Conservation (phyloP, 2,329 filamentous ascomycete genomes). For the Aspergillus terreus region DNA sequence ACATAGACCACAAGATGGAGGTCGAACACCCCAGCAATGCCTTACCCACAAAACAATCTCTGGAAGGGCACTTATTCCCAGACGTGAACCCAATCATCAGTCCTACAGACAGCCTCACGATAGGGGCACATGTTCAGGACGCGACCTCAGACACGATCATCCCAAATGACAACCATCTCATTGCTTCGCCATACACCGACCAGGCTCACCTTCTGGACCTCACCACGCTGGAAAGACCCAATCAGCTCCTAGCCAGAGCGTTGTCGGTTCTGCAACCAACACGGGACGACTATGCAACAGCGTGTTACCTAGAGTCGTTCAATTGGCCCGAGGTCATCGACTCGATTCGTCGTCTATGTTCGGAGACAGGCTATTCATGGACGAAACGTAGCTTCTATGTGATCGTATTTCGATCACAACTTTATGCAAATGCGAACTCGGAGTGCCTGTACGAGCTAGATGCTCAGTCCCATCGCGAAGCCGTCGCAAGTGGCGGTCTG, state of each 20-base stretch:
- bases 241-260: slow-evolving; percentile 67
- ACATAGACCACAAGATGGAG: too few relatives aligned
- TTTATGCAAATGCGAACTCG: slow-evolving; percentile 64
- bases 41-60: too few relatives aligned
- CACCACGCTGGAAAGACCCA: slow-evolving; percentile 60
- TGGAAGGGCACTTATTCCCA: too few relatives aligned
- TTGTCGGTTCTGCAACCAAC: slow-evolving; percentile 61
- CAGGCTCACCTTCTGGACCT: slow-evolving; percentile 70
- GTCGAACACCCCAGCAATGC: too few relatives aligned
- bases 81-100: too few relatives aligned
- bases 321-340: slow-evolving; percentile 68
- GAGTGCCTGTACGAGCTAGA: slow-evolving; percentile 69
- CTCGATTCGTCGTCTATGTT: slow-evolving; percentile 53
- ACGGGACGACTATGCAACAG: slow-evolving; percentile 70
- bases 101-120: too few relatives aligned
- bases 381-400: slow-evolving; percentile 69
- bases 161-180: slow-evolving; percentile 39
- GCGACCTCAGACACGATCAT: too few relatives aligned
- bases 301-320: slow-evolving; percentile 68
- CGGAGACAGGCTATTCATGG: slow-evolving; percentile 52
- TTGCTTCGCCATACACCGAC: slow-evolving; percentile 73
- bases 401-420: slow-evolving; percentile 74
- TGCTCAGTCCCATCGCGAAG: slow-evolving; percentile 74
- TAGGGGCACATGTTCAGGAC: too few relatives aligned
- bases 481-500: slow-evolving; percentile 72